Percentiles rank a stretch among this genome's conserved stretches.
These are phyloP conservation scores for Hypoxylon trugodes DNA, from an alignment of 495 filamentous ascomycete species.

Conservation along the genomic window DNA sequence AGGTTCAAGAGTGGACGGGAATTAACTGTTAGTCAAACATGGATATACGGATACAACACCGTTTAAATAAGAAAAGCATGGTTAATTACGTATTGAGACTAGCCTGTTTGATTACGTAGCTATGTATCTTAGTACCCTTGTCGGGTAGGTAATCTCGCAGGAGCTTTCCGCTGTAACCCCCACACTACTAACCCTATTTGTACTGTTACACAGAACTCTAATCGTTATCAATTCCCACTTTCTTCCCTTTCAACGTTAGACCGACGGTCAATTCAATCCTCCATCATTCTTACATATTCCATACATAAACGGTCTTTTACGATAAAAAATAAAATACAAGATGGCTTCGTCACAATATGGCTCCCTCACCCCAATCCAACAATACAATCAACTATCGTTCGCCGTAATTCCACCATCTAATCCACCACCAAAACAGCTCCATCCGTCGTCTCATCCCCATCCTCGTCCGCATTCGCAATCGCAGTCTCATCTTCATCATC, in stretches of 20 bases:
- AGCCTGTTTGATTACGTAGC: neutral
- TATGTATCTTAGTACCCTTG: no score
- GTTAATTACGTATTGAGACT: constrained; percentile 26
- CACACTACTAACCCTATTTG: no score
- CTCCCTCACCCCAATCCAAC: constrained; percentile 29
- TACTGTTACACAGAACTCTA: no score
- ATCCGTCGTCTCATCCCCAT: constrained; percentile 13
- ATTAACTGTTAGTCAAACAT: constrained; percentile 13
- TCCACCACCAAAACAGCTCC: constrained; percentile 22
- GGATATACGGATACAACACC: constrained; percentile 25
- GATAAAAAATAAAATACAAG: neutral
- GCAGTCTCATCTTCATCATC: neutral
- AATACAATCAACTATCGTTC: constrained; percentile 37
- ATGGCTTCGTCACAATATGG: constrained; percentile 38
- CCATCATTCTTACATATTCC: constrained; percentile 6
- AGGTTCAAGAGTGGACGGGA: neutral
- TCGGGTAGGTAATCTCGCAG: no score
- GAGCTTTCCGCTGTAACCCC: no score
- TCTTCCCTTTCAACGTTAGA: constrained; percentile 21
- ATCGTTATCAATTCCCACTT: neutral
- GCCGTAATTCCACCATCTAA: constrained; percentile 12
- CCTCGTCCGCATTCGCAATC: constrained; percentile 1
- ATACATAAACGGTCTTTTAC: constrained; percentile 19
- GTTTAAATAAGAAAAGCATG: constrained; percentile 32
- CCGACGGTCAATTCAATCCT: constrained; percentile 21